Percentiles rank a stretch among this genome's conserved stretches.
These are phyloP conservation scores for Blastomyces silverae DNA, from an alignment of 2,329 filamentous ascomycete genomes.

Conservation along the genomic window DNA sequence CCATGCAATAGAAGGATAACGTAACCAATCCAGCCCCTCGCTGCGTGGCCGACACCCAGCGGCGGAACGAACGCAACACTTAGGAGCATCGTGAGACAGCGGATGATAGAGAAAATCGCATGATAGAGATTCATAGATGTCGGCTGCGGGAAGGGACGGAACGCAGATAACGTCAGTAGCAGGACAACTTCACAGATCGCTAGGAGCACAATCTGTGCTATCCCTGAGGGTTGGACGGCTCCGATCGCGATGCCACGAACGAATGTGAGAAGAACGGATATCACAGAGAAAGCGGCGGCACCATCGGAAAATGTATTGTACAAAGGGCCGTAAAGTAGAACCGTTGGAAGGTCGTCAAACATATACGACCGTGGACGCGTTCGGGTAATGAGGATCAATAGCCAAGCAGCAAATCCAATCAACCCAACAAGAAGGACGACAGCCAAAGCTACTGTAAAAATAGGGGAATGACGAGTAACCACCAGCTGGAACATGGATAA, in stretches of 20 bases:
- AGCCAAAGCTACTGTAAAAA: conserved; percentile 66
- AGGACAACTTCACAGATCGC: conserved; percentile 92
- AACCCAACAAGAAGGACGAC: conserved; percentile 67
- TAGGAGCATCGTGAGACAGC: conserved; percentile 67
- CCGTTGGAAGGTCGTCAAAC: conserved; percentile 86
- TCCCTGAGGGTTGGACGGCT: conserved; percentile 84
- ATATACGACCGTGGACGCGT: conserved; percentile 78
- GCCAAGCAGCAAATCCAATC: conserved; percentile 67
- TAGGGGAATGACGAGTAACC: conserved; percentile 59
- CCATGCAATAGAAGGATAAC: conserved; percentile 80
- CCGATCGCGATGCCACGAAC: conserved; percentile 85
- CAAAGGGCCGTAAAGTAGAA: conserved; percentile 82
- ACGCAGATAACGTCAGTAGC: conserved; percentile 77
- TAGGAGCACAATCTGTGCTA: conserved; percentile 84
- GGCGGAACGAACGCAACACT: conserved; percentile 81
- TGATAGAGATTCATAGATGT: conserved; percentile 99
- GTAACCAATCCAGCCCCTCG: conserved; percentile 94
- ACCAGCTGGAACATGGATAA: conserved; percentile 89
- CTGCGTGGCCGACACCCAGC: conserved; percentile 66
- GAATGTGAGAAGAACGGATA: conserved; percentile 78
- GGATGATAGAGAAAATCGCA: conserved; percentile 69
- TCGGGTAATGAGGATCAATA: conserved; percentile 70
- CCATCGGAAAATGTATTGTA: conserved; percentile 98
- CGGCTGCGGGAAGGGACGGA: conserved; percentile 79
- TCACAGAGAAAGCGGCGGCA: conserved; percentile 79